Conservation (phyloP, 164 flowering plant species). For the Kingdonia uniflora region DNA sequence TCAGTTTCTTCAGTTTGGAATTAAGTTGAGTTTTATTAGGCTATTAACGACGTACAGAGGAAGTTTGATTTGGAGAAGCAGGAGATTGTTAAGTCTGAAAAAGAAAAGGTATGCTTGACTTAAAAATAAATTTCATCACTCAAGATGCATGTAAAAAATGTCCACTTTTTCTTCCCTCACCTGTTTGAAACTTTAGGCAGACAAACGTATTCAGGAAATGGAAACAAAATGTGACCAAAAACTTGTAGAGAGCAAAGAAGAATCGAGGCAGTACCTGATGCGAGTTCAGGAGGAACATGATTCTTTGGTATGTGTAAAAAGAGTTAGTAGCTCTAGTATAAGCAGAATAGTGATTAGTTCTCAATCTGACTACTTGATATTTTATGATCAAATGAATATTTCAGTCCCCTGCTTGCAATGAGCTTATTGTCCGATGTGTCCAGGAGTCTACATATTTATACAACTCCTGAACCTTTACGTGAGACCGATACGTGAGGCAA, state of each 20-base stretch:
- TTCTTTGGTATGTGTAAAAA: slow-evolving; percentile 42
- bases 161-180: neutral
- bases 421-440: slow-evolving; percentile 1
- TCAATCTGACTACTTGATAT: no score
- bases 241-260: slow-evolving; percentile 56
- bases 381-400: no score
- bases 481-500: no score
- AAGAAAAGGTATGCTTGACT: slow-evolving; percentile 59
- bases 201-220: slow-evolving; percentile 40
- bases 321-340: no score
- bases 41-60: slow-evolving; percentile 82
- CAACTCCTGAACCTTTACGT: no score
- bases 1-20: slow-evolving; percentile 10
- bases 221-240: slow-evolving; percentile 47
- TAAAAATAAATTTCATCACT: no score
- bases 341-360: no score
- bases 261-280: slow-evolving; percentile 36
- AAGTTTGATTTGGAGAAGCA: slow-evolving; percentile 84
- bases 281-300: slow-evolving; percentile 65
- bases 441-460: neutral
- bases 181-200: slow-evolving; percentile 40
- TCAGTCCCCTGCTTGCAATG: no score
- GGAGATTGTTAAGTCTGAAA: slow-evolving; percentile 66
- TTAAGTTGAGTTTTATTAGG: slow-evolving; percentile 36
- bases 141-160: neutral